A percentile compares a stretch with the other conserved stretches of the same genome.
Conservation (phyloP, 306 rosid species). For the Chamaecrista fasciculata region DNA sequence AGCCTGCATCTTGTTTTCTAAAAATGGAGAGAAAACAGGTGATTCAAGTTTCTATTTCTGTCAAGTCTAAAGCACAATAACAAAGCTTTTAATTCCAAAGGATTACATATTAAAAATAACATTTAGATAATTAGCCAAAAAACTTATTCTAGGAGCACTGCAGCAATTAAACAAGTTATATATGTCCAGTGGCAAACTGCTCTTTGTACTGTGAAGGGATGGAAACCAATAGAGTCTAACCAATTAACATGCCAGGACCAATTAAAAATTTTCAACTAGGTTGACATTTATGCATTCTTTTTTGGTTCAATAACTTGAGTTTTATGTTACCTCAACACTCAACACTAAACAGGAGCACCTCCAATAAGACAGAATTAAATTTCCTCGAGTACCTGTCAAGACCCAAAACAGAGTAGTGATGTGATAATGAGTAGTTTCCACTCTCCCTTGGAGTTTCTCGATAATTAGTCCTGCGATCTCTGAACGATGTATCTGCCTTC, state of each 20-base stretch:
- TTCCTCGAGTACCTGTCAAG: conserved; percentile 75
- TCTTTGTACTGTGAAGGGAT: background rate
- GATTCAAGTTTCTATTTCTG: conserved; percentile 14
- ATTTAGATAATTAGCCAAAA: background rate
- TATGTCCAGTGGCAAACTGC: background rate
- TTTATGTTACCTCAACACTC: background rate
- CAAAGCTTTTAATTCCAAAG: background rate
- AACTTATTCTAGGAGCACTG: background rate
- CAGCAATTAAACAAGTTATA: background rate
- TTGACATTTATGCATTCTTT: background rate
- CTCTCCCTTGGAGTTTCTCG: conserved; percentile 60
- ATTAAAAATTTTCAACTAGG: background rate
- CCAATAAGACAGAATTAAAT: background rate
- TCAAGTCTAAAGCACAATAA: background rate
- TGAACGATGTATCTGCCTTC: conserved; percentile 67
- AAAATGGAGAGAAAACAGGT: background rate
- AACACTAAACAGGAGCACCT: background rate
- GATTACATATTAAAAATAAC: conserved; percentile 3
- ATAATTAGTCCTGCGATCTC: conserved; percentile 54
- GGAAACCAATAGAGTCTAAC: background rate
- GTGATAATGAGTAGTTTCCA: conserved; percentile 54
- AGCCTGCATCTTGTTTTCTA: background rate
- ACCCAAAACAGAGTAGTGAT: conserved; percentile 92
- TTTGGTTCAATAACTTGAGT: background rate
- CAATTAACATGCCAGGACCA: background rate